Evolutionary conservation across 2,329 filamentous ascomycete genomes (phyloP).

Genomic region (Podosphaera aphanis): DNA sequence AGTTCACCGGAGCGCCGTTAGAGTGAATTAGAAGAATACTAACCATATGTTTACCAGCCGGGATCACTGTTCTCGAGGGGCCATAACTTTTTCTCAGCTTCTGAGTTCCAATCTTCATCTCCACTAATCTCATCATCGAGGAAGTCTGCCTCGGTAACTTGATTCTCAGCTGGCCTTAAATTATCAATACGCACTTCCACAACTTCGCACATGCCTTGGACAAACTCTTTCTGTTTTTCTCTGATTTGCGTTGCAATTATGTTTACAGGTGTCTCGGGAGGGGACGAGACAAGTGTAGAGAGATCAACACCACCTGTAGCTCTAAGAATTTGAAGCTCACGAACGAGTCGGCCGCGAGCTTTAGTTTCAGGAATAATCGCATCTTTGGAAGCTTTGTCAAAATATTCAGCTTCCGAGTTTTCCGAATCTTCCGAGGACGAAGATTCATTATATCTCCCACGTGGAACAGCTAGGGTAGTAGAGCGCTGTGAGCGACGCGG

Average conservation of each 20-base stretch:
- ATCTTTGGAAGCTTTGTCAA: background rate
- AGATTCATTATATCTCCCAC: conserved; percentile 12
- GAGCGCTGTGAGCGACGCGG: conserved; percentile 1
- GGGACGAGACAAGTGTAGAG: conserved; percentile 2
- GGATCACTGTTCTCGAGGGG: conserved; percentile 5
- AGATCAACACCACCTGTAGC: conserved; percentile 12
- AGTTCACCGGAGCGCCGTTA: too few species aligned
- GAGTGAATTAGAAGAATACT: background rate
- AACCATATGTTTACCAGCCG: conserved; percentile 7
- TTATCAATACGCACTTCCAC: conserved; percentile 58
- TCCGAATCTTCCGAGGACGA: conserved; percentile 2
- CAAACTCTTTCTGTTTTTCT: conserved; percentile 18
- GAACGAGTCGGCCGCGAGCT: conserved; percentile 4
- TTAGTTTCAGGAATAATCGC: background rate
- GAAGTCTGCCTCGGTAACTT: conserved; percentile 51
- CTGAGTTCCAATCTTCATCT: conserved; percentile 26
- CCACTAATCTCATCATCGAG: conserved; percentile 33
- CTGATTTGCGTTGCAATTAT: conserved; percentile 12
- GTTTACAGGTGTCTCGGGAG: conserved; percentile 4
- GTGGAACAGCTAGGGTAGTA: background rate
- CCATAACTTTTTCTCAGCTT: conserved; percentile 4
- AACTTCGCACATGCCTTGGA: conserved; percentile 47
- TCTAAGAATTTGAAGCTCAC: conserved; percentile 11
- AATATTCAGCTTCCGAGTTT: conserved; percentile 2
- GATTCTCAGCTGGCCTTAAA: conserved; percentile 43